Evolutionary conservation across 2,329 filamentous ascomycete species (phyloP).

Genomic region (Calycina herbarum): DNA sequence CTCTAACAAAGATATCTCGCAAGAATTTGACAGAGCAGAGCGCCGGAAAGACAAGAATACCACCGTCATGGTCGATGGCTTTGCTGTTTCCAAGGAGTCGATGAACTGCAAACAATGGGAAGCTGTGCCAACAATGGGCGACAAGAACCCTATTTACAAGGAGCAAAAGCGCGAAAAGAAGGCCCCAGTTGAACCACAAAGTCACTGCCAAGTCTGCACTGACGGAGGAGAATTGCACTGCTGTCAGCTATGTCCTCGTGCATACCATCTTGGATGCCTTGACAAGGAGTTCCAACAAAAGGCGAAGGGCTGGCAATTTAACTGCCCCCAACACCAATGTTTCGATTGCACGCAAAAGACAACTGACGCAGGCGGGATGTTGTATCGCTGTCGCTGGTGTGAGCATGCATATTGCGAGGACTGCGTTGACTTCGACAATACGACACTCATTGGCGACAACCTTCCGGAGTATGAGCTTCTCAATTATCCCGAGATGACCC

Average conservation of each 20-base stretch:
- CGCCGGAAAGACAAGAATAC: conserved; percentile 57
- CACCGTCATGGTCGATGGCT: conserved; percentile 57
- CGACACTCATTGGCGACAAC: conserved; percentile 51
- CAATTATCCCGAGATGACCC: conserved; percentile 42
- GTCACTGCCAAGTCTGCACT: conserved; percentile 52
- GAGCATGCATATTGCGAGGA: conserved; percentile 57
- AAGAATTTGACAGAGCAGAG: conserved; percentile 45
- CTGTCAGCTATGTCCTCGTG: conserved; percentile 54
- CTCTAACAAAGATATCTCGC: conserved; percentile 39
- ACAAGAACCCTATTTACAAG: conserved; percentile 53
- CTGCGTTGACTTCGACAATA: conserved; percentile 54
- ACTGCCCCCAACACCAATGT: conserved; percentile 58
- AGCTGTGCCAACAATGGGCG: conserved; percentile 56
- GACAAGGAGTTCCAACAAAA: conserved; percentile 42
- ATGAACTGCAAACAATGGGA: conserved; percentile 54
- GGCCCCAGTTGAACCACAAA: conserved; percentile 47
- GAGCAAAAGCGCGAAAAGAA: conserved; percentile 51
- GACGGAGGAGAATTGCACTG: conserved; percentile 48
- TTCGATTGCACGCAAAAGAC: conserved; percentile 53
- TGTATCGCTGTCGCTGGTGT: conserved; percentile 56
- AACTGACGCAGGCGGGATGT: conserved; percentile 41
- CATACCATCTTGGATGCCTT: conserved; percentile 54
- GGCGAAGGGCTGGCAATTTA: conserved; percentile 47
- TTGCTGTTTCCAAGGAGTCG: conserved; percentile 55
- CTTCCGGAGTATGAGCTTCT: conserved; percentile 54